Evolutionary conservation across 495 filamentous ascomycete species (phyloP), one percentile per base, ranked within the genome.

Genomic region (Penicillium goetzii): DNA sequence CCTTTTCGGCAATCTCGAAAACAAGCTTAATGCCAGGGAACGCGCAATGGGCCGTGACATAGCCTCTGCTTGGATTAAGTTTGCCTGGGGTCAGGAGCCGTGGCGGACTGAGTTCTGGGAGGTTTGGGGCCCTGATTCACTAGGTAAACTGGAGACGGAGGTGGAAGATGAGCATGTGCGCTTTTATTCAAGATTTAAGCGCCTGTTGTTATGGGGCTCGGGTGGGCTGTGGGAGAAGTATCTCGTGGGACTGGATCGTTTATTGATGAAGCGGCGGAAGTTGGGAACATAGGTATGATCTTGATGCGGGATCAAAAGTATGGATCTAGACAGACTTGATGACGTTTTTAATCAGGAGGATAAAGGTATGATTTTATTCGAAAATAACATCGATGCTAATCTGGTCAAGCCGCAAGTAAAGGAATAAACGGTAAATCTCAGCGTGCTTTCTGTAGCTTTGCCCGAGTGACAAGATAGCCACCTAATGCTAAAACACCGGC

Each of bases 401-500:
- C n/a, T 7, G 3, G 11, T 30, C 25, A 12, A 40, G 17, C 8
- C 14, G n/a, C 1, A 0, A 17, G 12, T 17, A 26, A 0, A 55
- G 1, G 9, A 36, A 17, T 6, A 11, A 38, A 56, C 15, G 1
- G n/a, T 12, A 10, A 38, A 26, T 23, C 11, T 61, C 51, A 59
- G 26, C 59, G 49, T 12, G 34, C 43, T 23, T 38, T 61, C 15
- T 40, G 28, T 7, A 61, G 19, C 40, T 30, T 61, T 8, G 67
- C 50, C 17, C 58, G 52, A 56, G 60, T 51, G 0, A 57, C 21
- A 17, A 70, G 56, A 26, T 66, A 72, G 2, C 66, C 60, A 3
- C 65, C 68, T 3, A 60, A 52, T 21, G 64, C 71, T 11, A 72
- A 56, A 1, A 73, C 51, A 36, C 78, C 63, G 58, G 78, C 3